Evolutionary conservation across 306 rosid genomes (phyloP), one percentile per base, ranked within the genome.

Genomic region (Vachellia pachyceras): DNA sequence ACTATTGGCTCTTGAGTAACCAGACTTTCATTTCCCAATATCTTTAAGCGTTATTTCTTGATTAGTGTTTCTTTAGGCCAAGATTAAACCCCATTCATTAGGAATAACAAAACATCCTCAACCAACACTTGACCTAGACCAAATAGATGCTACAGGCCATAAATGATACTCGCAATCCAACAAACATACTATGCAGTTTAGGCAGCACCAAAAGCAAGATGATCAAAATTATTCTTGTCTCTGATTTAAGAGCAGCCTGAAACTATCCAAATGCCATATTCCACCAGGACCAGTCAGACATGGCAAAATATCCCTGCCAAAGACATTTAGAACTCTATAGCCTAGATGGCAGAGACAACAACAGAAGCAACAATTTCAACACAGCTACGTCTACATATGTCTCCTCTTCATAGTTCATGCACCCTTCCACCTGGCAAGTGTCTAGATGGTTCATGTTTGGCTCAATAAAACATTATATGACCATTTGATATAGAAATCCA

Each of bases 131-230:
- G 69, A 69, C 33, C n/a, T 63, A 9, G 3, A 77, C 61, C 33
- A 7, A 64, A 58, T 58, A 58, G 14, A 58, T 23, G 65, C 65
- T 36, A 52, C 72, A 71, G 45, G 84, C 41, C 49, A 77, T 52
- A 65, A 42, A 80, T 67, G 23, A 55, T 22, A 20, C 61, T 55
- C n/a, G 29, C 29, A 55, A 20, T 44, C 10, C 82, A 42, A 52
- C 64, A 73, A 42, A 52, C 45, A 66, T 20, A 69, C 10, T 5
- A 44, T 25, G 44, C 55, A 44, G 57, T 70, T 70, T 46, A 12
- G n/a, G 23, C 8, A 6, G 42, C 42, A 72, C 61, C 25, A 72
- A 36, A 72, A 47, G 23, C 77, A 15, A 8, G 9, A 72, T 33
- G 7, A 72, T 72, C 76, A 46, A 69, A 60, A 23, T 25, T 25